Evolutionary conservation across 1,284 basidiomycete genomes (phyloP).

Genomic region (Neolentinus lepideus): DNA sequence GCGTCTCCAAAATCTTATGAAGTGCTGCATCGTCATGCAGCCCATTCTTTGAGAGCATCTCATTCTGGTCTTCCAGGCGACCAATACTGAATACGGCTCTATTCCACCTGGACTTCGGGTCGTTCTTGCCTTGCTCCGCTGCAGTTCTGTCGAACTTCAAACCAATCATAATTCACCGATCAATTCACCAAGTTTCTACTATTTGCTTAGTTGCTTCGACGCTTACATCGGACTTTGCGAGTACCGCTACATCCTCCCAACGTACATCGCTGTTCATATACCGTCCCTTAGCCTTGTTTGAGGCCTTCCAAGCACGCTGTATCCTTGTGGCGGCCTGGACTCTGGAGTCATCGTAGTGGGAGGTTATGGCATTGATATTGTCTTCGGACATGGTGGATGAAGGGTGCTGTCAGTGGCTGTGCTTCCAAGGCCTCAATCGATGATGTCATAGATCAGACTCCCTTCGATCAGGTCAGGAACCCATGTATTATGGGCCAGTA

Average conservation of each 20-base stretch:
- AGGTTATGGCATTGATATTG: not conserved
- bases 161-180: not conserved
- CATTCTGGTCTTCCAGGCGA: constrained; percentile 36
- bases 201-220: not conserved
- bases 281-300: constrained; percentile 20
- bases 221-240: constrained; percentile 10
- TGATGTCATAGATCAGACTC: too few relatives aligned
- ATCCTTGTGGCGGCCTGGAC: constrained; percentile 20
- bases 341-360: constrained; percentile 9
- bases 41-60: constrained; percentile 24
- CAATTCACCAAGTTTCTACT: not conserved
- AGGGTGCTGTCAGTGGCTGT: not conserved
- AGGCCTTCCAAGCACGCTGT: constrained; percentile 24
- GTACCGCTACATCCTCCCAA: constrained; percentile 35
- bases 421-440: too few relatives aligned
- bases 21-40: constrained; percentile 19
- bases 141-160: constrained; percentile 31
- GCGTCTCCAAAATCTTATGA: constrained; percentile 1
- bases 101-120: constrained; percentile 36
- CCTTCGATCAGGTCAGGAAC: not conserved
- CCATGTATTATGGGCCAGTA: not conserved
- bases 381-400: not conserved
- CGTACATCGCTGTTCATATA: constrained; percentile 19
- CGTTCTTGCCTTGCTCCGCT: constrained; percentile 36
- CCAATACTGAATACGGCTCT: constrained; percentile 35